Evolutionary conservation across 106 monocot species (phyloP), one percentile per base, ranked within the genome.

Genomic region (Dendrobium chrysotoxum): DNA sequence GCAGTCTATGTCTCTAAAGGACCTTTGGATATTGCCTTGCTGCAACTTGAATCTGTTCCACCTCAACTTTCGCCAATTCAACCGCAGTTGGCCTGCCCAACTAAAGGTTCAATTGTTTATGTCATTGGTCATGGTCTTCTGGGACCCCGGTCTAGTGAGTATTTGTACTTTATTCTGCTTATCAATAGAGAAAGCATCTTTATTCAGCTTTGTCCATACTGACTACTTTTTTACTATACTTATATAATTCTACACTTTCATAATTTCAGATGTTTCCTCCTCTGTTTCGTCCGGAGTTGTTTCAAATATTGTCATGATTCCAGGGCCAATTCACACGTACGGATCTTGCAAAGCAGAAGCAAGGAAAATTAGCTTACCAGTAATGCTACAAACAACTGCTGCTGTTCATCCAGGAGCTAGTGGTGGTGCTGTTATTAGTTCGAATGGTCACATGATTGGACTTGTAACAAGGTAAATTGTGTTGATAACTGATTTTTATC

Each of bases 321-420:
- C 85, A 38, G 76, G 73, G 26, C 75, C 81, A 57, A 41, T 79
- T 18, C 70, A 78, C 46, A 13, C 53, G 11, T 15, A 50, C 41
- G 76, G 81, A 72, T 58, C 81, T 10, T 75, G 47, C 45, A 72
- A 55, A 40, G 5, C 40, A 20, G 81, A 81, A 39, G 44, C 30
- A 55, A 72, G 80, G 54, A 87, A 82, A 72, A 53, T 28, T 75
- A 25, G 46, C 25, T 53, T 86, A 23, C 94, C 97, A 61, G 84
- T 92, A 65, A 94, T 98, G 94, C 85, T 94, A 75, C 88, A 98
- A 82, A 98, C 97, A 83, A 98, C 94, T 53, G 97, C 97, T 80
- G 86, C 90, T 78, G 91, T 98, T 58, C 92, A 98, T 88, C 89
- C 94, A 85, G 97, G 97, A 81, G 92, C 92, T n/a, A 94, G 97